Evolutionary conservation across 352 stramenopile genomes (phyloP).

Genomic region (Phytophthora brassicae): DNA sequence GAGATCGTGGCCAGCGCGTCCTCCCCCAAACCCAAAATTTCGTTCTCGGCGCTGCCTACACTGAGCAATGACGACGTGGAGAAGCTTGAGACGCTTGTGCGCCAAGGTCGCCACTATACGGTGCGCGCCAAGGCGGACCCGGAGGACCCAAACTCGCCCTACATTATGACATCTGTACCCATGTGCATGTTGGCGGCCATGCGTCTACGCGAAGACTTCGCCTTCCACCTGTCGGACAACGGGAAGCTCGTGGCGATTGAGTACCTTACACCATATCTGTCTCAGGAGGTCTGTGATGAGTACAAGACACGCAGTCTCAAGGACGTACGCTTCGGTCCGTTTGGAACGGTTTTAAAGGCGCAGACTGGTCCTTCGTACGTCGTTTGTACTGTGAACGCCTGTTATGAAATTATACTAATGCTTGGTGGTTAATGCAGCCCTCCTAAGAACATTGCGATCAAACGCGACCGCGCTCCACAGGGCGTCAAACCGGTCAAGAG

Average conservation of each 20-base stretch:
- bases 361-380: slow-evolving; percentile 69
- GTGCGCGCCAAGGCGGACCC: slow-evolving; percentile 70
- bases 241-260: slow-evolving; percentile 82
- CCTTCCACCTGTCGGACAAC: slow-evolving; percentile 79
- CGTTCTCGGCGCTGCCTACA: slow-evolving; percentile 51
- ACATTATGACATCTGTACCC: slow-evolving; percentile 75
- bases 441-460: slow-evolving; percentile 61
- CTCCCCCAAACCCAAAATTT: slow-evolving; percentile 60
- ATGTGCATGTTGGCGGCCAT: slow-evolving; percentile 79
- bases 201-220: slow-evolving; percentile 76
- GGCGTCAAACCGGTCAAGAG: slow-evolving; percentile 71
- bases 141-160: slow-evolving; percentile 54
- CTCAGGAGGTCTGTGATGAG: slow-evolving; percentile 38
- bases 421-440: slow-evolving; percentile 33
- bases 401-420: background rate
- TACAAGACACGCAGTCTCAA: slow-evolving; percentile 63
- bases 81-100: slow-evolving; percentile 51
- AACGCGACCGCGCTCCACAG: slow-evolving; percentile 64
- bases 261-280: slow-evolving; percentile 71
- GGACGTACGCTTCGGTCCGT: slow-evolving; percentile 57
- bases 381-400: background rate
- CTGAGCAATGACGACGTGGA: slow-evolving; percentile 48
- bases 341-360: slow-evolving; percentile 57
- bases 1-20: slow-evolving; percentile 60
- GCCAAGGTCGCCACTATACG: slow-evolving; percentile 58